Evolutionary conservation across 148 eudicot genomes (phyloP).

Genomic region (Nyssa sinensis): DNA sequence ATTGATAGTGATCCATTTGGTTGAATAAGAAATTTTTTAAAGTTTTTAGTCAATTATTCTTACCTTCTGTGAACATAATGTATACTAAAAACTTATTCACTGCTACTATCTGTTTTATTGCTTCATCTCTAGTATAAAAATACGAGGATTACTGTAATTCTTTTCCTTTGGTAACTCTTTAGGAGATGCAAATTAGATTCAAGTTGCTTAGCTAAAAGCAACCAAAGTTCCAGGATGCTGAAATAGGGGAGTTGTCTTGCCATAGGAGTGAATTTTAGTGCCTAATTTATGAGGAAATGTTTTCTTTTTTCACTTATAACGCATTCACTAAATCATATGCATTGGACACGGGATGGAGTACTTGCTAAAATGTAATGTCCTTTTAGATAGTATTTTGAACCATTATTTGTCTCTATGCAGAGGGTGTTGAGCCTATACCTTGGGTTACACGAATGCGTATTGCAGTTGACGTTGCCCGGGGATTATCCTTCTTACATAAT

Average conservation of each 20-base stretch:
- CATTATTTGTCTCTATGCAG: slow-evolving; percentile 7
- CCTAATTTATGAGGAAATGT: not conserved
- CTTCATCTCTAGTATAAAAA: not conserved
- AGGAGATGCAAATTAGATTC: not conserved
- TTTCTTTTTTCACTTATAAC: not conserved
- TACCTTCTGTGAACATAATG: too few species aligned
- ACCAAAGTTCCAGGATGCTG: not conserved
- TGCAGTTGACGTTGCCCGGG: slow-evolving; percentile 36
- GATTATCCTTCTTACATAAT: slow-evolving; percentile 29
- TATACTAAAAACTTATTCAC: not conserved
- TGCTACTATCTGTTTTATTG: not conserved
- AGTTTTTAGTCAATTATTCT: too few species aligned
- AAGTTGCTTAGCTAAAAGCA: not conserved
- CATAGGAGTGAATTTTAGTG: not conserved
- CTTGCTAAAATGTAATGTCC: not conserved
- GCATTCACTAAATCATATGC: not conserved
- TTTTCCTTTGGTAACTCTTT: not conserved
- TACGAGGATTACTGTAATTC: not conserved
- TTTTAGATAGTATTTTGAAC: not conserved
- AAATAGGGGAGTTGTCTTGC: slow-evolving; percentile 7
- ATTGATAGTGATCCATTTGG: not conserved
- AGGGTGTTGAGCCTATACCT: slow-evolving; percentile 29
- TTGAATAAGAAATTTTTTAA: too few species aligned
- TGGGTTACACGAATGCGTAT: slow-evolving; percentile 34
- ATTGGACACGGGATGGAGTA: not conserved